Base-by-base conservation (phyloP, 176 grass and related monocot species). In the Metroxylon sagu region DNA sequence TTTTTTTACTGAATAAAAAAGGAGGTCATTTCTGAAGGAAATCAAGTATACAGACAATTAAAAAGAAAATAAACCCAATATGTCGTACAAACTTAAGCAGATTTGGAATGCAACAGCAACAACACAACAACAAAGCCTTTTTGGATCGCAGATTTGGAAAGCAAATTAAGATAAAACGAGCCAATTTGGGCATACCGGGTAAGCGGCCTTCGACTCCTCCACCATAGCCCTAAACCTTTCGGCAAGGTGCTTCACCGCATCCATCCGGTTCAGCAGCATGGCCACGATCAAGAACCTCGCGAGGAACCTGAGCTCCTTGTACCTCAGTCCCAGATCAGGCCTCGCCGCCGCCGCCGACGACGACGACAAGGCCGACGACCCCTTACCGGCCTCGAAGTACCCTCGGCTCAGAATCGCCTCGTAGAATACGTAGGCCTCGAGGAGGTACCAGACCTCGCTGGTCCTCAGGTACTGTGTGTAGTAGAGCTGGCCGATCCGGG, bases 401-500 rank as follows among this genome's bases (percentile, higher is more conserved):
- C 94, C 88, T 5, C 94, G 70, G 54, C 80, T 88, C 67, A 93
- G 75, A 61, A 98, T 93, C 48, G 94, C 94, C 88, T 98, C 94
- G 70, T 98, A 98, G 73, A 98, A 98, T 10, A 98, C 94, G 60
- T 98, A 98, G 0, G 94, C 94, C 26, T 85, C 94, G 62, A 98
- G 70, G 59, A 98, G 87, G 55, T 79, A 98, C 14, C 88, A 81
- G 64, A 85, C 79, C 82, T 98, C 94, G 68, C 88, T 84, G 30
- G 94, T 93, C 54, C 94, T 88, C 59, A 89, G 79, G 88, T 98
- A 98, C 71, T 86, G 87, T 50, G 78, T 76, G 67, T 89, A 98
- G 85, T 93, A 93, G 59, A 98, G 94, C 82, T 98, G 94, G 4
- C 94, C 94, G 94, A 98, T 93, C 81, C 94, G 84, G 39, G 94